These are phyloP conservation scores for Bryopsis sp. DNA, from an alignment of 139 green algal species.

Conservation along the genomic window DNA sequence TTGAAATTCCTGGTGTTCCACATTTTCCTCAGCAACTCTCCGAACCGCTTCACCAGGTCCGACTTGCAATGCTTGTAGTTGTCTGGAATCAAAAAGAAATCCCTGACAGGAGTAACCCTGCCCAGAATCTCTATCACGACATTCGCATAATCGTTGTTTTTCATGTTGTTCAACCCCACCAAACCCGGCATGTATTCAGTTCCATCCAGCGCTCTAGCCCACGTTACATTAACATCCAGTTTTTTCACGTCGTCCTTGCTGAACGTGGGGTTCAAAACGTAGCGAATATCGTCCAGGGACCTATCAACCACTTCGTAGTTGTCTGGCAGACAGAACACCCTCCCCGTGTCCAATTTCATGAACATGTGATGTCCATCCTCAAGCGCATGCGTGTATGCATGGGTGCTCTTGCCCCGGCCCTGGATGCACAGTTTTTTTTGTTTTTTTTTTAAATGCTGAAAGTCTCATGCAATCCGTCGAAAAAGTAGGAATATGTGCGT, in stretches of 20 bases:
- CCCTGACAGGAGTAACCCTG: conserved; percentile 30
- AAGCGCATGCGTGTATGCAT: conserved; percentile 89
- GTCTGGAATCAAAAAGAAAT: conserved; percentile 82
- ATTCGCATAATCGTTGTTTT: conserved; percentile 90
- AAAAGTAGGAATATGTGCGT: too few relatives aligned
- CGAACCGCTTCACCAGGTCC: conserved; percentile 73
- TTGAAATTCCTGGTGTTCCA: conserved; percentile 97
- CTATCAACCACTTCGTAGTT: conserved; percentile 90
- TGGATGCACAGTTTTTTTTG: too few relatives aligned
- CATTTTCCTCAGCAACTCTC: conserved; percentile 88
- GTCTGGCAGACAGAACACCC: conserved; percentile 92
- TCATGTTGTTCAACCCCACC: conserved; percentile 95
- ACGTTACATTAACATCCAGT: conserved; percentile 52
- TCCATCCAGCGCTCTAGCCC: conserved; percentile 85
- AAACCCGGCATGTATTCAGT: conserved; percentile 92
- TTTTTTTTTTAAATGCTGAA: too few relatives aligned
- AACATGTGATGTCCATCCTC: conserved; percentile 92
- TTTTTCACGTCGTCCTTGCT: conserved; percentile 29
- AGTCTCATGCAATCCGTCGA: too few relatives aligned
- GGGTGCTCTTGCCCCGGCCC: conserved; percentile 75
- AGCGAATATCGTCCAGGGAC: conserved; percentile 85
- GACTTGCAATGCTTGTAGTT: conserved; percentile 58
- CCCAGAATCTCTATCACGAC: conserved; percentile 65
- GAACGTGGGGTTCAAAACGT: conserved; percentile 81
- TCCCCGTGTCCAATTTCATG: conserved; percentile 87